Evolutionary conservation across 1,139 yeast species (phyloP).

Genomic region (Pneumocystis murina): DNA sequence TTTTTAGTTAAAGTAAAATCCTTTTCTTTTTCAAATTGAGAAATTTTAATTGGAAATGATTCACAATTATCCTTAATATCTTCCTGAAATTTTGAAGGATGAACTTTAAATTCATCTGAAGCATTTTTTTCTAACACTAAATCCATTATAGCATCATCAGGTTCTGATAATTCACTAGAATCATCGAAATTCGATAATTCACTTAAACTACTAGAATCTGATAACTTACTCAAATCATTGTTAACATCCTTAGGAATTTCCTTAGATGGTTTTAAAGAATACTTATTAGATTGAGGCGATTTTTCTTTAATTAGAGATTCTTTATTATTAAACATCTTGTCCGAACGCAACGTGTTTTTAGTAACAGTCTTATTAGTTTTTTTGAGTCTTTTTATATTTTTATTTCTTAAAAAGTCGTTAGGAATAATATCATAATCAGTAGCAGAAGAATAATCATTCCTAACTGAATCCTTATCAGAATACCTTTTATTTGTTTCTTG

Average conservation of each 20-base stretch:
- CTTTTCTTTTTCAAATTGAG: background rate
- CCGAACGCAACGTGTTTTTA: background rate
- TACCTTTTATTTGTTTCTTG: background rate
- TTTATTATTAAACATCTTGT: background rate
- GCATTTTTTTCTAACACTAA: background rate
- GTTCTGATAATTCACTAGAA: background rate
- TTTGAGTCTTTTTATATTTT: background rate
- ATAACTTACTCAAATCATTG: background rate
- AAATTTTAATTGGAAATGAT: background rate
- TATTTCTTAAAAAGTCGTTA: background rate
- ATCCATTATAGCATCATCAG: background rate
- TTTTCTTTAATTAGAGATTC: background rate
- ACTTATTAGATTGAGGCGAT: background rate
- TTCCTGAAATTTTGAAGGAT: background rate
- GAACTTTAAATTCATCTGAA: background rate
- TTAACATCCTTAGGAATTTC: background rate
- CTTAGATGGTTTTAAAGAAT: background rate
- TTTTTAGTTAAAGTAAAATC: background rate
- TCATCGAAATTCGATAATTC: background rate
- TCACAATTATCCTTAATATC: background rate
- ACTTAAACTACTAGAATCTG: background rate
- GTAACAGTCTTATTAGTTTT: background rate
- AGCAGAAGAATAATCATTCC: slow-evolving; percentile 14
- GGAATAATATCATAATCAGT: background rate
- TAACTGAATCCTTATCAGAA: slow-evolving; percentile 73